These are phyloP conservation scores for Oxytropis ochrocephala DNA, from an alignment of 306 rosid genomes.

Conservation along the genomic window DNA sequence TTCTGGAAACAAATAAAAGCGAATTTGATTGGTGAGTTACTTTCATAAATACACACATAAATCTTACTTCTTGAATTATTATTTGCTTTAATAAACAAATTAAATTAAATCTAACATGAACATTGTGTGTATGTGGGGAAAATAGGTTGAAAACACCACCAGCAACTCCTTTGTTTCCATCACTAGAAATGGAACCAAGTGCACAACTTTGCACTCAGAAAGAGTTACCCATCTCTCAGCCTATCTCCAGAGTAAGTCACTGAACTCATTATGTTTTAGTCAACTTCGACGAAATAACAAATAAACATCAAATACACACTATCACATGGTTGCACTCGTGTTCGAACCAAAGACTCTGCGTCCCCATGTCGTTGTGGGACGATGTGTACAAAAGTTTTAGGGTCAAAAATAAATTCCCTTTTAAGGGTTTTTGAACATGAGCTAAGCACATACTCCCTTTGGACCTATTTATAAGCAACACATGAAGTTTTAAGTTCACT, in stretches of 20 bases:
- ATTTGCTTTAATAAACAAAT: neutral
- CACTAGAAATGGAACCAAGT: constrained; percentile 77
- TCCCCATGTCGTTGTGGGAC: too few species aligned
- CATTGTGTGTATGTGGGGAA: neutral
- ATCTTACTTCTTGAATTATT: neutral
- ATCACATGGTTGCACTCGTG: too few species aligned
- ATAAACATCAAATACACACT: too few species aligned
- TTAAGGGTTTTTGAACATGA: too few species aligned
- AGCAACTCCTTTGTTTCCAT: constrained; percentile 83
- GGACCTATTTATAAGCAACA: too few species aligned
- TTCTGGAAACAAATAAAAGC: constrained; percentile 46
- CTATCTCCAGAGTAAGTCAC: constrained; percentile 46
- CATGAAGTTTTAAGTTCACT: too few species aligned
- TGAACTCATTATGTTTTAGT: too few species aligned
- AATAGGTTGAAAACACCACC: constrained; percentile 93
- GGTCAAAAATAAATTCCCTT: too few species aligned
- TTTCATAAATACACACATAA: neutral
- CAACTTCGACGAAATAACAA: too few species aligned
- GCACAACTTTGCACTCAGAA: constrained; percentile 38
- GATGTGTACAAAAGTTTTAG: too few species aligned
- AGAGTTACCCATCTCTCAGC: constrained; percentile 43
- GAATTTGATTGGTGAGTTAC: constrained; percentile 68
- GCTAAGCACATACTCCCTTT: too few species aligned
- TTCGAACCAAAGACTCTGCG: too few species aligned
- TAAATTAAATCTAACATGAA: neutral